Evolutionary conservation across 2,329 filamentous ascomycete genomes (phyloP), one percentile per base, ranked within the genome.

Genomic region (Fonsecaea nubica): DNA sequence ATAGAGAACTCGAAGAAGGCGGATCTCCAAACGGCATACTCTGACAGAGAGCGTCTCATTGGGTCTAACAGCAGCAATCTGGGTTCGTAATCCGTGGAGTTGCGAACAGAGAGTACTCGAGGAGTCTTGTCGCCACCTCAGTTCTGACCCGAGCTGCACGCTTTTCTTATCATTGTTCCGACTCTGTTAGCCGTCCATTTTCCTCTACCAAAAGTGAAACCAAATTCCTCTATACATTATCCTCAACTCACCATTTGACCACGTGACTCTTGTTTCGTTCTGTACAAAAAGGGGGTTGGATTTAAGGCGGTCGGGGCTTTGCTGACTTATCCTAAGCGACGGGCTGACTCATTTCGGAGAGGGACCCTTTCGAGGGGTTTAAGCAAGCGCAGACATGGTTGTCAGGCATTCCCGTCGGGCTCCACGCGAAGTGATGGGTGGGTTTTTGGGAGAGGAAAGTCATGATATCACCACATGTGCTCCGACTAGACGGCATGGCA

Each of bases 271-370:
- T 18, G 9, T 48, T 25, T 21, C 25, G 4, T 50, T 25, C 45
- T 50, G 18, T 50, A 25, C 25, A 50, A 1, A 50, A 50, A 50
- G 18, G 18, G 45, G 12, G 45, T 21, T 12, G 18, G 5, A 10
- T 25, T 25, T 12, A 25, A 50, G 45, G 18, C 45, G 21, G 18
- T 57, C 33, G 33, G 32, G 13, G 25, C 4, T 45, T 3, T 58
- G 56, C 35, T 58, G 56, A 58, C 56, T 58, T 58, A 45, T 58
- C 56, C 36, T 42, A 58, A 32, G 54, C 32, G 36, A 32, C 36
- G 45, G 35, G 56, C 56, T 58, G 56, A 58, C 18, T 58, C 35
- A 58, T 21, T 42, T 25, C 25, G 36, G 36, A 6, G 13, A 25
- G 8, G 3, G 4, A 4, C 12, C 12, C 18, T 10, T 21, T 50